These are phyloP conservation scores for Fusarium aywerte DNA, from an alignment of 2,329 filamentous ascomycete species.

Conservation along the genomic window DNA sequence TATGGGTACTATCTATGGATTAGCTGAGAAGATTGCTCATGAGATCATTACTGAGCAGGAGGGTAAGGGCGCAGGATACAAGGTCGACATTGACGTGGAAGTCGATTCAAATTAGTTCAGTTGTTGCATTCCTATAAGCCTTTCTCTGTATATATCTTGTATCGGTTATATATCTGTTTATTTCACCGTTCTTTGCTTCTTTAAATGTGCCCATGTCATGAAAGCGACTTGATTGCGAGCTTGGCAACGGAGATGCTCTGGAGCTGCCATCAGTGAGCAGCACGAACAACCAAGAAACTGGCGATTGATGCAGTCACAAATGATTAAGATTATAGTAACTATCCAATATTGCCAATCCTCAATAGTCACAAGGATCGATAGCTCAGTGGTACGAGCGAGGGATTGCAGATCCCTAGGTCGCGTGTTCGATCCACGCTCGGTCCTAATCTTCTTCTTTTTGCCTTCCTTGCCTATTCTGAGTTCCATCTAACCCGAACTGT, in stretches of 20 bases:
- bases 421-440: constrained; percentile 9
- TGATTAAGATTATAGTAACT: neutral
- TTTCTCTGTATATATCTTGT: neutral
- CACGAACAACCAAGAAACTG: neutral
- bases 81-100: neutral
- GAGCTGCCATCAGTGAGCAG: neutral
- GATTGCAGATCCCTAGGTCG: constrained; percentile 10
- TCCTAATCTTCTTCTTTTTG: neutral
- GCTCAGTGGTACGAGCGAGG: constrained; percentile 13
- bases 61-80: neutral
- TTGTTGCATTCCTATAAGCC: neutral
- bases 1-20: constrained; percentile 25
- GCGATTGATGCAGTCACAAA: rapidly evolving
- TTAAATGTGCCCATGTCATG: no score
- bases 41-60: constrained; percentile 22
- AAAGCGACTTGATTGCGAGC: no score
- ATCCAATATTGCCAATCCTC: neutral
- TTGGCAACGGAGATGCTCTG: no score
- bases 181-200: no score
- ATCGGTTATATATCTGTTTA: no score
- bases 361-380: constrained; percentile 1
- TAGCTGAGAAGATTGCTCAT: constrained; percentile 38
- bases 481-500: no score
- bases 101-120: neutral
- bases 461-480: no score